Percentiles rank a stretch among this genome's conserved stretches.
Conservation (phyloP, 2,329 filamentous ascomycete species). For the Karstenula rhodostoma region DNA sequence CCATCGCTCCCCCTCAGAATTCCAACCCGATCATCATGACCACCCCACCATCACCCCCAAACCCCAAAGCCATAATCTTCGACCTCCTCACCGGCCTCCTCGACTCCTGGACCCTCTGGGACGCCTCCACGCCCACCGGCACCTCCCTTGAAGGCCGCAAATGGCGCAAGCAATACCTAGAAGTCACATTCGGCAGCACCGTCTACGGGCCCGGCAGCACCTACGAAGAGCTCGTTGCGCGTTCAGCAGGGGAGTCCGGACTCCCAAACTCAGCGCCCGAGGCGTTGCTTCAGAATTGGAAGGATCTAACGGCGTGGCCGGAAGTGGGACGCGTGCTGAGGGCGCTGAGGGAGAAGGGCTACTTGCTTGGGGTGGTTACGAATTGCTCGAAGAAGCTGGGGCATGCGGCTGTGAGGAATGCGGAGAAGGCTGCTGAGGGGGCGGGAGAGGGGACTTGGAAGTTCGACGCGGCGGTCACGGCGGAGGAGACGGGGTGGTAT, state of each 20-base stretch:
- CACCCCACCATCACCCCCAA: background rate
- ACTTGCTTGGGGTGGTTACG: constrained; percentile 49
- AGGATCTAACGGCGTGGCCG: constrained; percentile 8
- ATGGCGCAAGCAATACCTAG: constrained; percentile 52
- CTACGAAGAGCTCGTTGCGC: constrained; percentile 9
- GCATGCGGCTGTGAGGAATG: constrained; percentile 17
- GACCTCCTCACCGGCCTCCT: constrained; percentile 54
- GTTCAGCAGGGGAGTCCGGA: constrained; percentile 16
- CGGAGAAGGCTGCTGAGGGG: constrained; percentile 1
- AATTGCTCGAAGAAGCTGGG: constrained; percentile 50
- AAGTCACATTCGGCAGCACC: constrained; percentile 49
- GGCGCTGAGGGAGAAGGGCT: constrained; percentile 36
- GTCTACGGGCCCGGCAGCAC: constrained; percentile 30
- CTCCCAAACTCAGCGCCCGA: constrained; percentile 23
- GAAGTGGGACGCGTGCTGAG: constrained; percentile 26
- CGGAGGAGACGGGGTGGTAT: constrained; percentile 53
- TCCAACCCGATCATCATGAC: background rate
- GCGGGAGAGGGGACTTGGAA: constrained; percentile 2
- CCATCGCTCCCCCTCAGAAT: too few species aligned
- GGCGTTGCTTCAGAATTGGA: constrained; percentile 8
- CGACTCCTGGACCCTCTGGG: constrained; percentile 53
- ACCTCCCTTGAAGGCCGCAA: constrained; percentile 24
- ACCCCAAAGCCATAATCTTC: constrained; percentile 46
- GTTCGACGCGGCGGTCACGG: constrained; percentile 50
- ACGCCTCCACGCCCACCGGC: constrained; percentile 23